Conservation (phyloP, 257 asterid genomes). For the Capsicum baccatum region DNA sequence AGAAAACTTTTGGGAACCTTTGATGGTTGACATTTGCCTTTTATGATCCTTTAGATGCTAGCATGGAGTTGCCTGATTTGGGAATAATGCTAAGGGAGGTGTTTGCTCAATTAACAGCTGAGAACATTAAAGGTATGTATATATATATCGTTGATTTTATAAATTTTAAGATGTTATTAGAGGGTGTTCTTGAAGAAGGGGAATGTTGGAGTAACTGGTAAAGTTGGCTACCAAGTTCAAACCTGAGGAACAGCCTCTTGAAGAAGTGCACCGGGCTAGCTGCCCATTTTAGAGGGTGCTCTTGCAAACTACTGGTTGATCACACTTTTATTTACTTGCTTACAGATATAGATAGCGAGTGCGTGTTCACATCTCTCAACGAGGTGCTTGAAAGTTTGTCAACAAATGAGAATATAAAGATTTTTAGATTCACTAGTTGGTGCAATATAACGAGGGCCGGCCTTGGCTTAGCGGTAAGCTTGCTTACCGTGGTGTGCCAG, state of each 20-base stretch:
- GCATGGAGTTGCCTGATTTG: slow-evolving; percentile 2
- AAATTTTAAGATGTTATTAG: too few relatives aligned
- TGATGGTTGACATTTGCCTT: slow-evolving; percentile 35
- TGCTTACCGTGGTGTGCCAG: too few relatives aligned
- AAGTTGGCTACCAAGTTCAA: too few relatives aligned
- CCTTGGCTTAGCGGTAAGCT: too few relatives aligned
- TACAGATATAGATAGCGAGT: neutral
- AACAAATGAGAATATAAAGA: slow-evolving; percentile 27
- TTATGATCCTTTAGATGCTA: neutral
- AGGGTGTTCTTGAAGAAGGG: too few relatives aligned
- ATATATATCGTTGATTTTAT: too few relatives aligned
- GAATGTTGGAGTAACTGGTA: too few relatives aligned
- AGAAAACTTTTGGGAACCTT: slow-evolving; percentile 31
- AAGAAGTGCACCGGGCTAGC: too few relatives aligned
- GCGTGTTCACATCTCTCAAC: slow-evolving; percentile 13
- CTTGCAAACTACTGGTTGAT: too few relatives aligned
- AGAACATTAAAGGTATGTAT: slow-evolving; percentile 31
- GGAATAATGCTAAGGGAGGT: slow-evolving; percentile 35
- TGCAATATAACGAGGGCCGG: too few relatives aligned
- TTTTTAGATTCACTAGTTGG: slow-evolving; percentile 21
- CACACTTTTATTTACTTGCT: neutral
- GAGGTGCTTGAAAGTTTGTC: slow-evolving; percentile 30
- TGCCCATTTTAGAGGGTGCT: too few relatives aligned
- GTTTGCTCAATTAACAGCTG: slow-evolving; percentile 26
- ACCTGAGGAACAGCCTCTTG: too few relatives aligned